Evolutionary conservation across 208 protist genomes (phyloP).

Genomic region (Borovskyia barvae): DNA sequence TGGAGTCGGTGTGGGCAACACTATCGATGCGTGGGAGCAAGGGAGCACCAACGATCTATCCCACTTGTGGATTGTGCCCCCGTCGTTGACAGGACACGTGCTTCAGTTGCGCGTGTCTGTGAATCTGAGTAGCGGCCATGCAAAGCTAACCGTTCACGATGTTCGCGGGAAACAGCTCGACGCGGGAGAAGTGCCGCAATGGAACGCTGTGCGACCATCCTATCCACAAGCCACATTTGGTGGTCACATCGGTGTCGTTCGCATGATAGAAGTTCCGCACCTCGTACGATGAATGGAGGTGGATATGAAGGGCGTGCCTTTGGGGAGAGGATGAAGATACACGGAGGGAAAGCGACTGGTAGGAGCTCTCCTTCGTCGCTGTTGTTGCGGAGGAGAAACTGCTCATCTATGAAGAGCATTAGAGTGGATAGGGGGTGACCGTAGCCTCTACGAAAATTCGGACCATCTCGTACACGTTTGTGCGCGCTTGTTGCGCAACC

Average conservation of each 20-base stretch:
- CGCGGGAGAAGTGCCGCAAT: conserved; percentile 76
- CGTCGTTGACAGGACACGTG: conserved; percentile 21
- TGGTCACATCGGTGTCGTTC: conserved; percentile 65
- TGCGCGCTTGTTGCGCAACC: too few relatives aligned
- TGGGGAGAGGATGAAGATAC: too few relatives aligned
- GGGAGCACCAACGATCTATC: conserved; percentile 63
- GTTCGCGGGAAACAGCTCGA: conserved; percentile 61
- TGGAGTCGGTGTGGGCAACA: conserved; percentile 78
- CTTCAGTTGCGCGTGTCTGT: conserved; percentile 61
- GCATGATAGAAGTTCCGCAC: conserved; percentile 55
- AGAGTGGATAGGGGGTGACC: too few relatives aligned
- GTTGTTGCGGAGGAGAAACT: too few relatives aligned
- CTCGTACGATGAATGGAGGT: conserved; percentile 21
- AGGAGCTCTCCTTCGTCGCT: too few relatives aligned
- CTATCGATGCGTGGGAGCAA: conserved; percentile 51
- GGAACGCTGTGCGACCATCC: conserved; percentile 58
- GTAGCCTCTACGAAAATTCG: too few relatives aligned
- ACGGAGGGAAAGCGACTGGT: too few relatives aligned
- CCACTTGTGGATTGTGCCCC: conserved; percentile 82
- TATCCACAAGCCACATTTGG: conserved; percentile 88
- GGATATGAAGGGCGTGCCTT: too few relatives aligned
- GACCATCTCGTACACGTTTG: too few relatives aligned
- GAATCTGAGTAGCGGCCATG: conserved; percentile 47
- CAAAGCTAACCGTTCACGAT: conserved; percentile 80
- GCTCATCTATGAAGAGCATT: too few relatives aligned